Percentiles rank a stretch among this genome's conserved stretches.
Conservation (phyloP, 1,284 basidiomycete genomes). For the Agroathelia rolfsii region DNA sequence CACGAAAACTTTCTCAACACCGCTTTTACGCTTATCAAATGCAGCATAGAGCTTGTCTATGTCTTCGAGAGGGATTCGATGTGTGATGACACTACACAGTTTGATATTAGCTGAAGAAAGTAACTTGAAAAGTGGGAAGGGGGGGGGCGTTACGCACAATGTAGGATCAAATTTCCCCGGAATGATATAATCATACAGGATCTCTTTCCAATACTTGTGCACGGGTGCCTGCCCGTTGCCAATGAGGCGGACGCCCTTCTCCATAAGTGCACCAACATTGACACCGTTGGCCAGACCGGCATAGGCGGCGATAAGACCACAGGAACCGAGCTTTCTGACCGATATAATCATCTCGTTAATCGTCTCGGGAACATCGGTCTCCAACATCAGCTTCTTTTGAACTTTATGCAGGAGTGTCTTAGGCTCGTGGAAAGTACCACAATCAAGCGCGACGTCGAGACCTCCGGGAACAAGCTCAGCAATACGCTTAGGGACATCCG, state of each 20-base stretch:
- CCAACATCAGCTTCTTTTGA: conserved; percentile 62
- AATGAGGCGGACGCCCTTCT: conserved; percentile 62
- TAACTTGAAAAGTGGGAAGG: not conserved
- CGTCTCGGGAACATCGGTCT: conserved; percentile 69
- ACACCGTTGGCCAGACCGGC: conserved; percentile 58
- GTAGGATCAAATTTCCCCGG: conserved; percentile 63
- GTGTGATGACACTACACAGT: conserved; percentile 62
- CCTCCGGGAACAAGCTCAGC: conserved; percentile 55
- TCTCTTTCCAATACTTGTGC: conserved; percentile 67
- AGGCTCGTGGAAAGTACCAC: conserved; percentile 61
- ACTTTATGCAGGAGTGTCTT: conserved; percentile 56
- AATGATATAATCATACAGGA: conserved; percentile 53
- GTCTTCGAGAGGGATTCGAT: conserved; percentile 51
- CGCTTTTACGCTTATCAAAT: conserved; percentile 49
- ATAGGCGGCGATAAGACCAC: conserved; percentile 57
- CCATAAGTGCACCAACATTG: conserved; percentile 72
- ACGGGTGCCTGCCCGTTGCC: conserved; percentile 70
- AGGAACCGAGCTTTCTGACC: conserved; percentile 54
- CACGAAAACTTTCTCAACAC: conserved; percentile 61
- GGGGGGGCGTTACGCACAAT: conserved; percentile 33
- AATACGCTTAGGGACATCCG: conserved; percentile 49
- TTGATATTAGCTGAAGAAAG: not conserved
- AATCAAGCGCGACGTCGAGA: conserved; percentile 52
- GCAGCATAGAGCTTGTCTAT: conserved; percentile 45
- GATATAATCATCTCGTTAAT: conserved; percentile 61